phyloP scores from a whole-genome alignment of 169 alveolate genomes.

The Eimeria maxima region DNA sequence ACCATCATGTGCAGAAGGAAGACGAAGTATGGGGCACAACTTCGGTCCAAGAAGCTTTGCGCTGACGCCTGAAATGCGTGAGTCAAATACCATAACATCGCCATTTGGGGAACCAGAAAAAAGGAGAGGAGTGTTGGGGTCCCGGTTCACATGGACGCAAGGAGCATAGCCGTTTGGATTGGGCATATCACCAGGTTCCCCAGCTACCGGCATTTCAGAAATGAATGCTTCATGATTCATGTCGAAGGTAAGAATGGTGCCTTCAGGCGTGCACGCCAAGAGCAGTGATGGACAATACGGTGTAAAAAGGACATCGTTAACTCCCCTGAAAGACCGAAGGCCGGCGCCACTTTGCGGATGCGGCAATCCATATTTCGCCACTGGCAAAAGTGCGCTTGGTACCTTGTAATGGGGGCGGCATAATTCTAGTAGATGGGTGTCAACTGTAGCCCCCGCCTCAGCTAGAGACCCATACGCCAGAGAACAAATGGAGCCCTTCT shows the following conservation, averaged over 20 bases:
- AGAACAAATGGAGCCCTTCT: not conserved
- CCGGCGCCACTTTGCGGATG: not conserved
- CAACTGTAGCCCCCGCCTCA: conserved; percentile 72
- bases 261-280: conserved; percentile 52
- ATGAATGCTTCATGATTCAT: conserved; percentile 36
- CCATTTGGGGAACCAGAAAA: conserved; percentile 60
- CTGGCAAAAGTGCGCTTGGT: conserved; percentile 51
- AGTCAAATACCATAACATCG: conserved; percentile 50
- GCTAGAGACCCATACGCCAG: conserved; percentile 69
- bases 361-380: conserved; percentile 19
- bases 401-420: conserved; percentile 73
- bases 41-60: conserved; percentile 46
- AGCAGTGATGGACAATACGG: conserved; percentile 30
- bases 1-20: conserved; percentile 77
- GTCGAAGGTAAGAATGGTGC: conserved; percentile 33
- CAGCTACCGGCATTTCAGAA: conserved; percentile 46
- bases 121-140: conserved; percentile 50
- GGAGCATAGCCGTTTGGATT: not conserved
- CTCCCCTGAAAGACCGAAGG: not conserved
- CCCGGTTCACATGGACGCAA: conserved; percentile 44
- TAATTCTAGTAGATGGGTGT: conserved; percentile 1
- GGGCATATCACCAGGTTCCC: not conserved
- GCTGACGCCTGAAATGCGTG: conserved; percentile 38
- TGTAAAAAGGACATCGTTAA: conserved; percentile 17
- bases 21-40: conserved; percentile 62